These are phyloP conservation scores for Cercospora sesami DNA, from an alignment of 2,329 filamentous ascomycete species.

Conservation along the genomic window DNA sequence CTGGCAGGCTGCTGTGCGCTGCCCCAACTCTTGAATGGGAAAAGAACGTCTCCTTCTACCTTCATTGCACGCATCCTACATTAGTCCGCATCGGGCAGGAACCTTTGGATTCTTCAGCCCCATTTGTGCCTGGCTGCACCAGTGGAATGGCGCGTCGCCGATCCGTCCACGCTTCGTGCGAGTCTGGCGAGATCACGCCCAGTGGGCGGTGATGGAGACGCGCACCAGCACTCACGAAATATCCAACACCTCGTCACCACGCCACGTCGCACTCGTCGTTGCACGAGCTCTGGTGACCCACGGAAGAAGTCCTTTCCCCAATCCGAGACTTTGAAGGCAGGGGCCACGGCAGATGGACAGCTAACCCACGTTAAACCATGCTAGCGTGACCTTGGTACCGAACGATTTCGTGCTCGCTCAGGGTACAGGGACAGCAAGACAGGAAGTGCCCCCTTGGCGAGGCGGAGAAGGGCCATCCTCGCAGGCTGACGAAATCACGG, in stretches of 20 bases:
- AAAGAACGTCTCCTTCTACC: background rate
- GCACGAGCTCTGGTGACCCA: background rate
- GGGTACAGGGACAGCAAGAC: background rate
- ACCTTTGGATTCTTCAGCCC: background rate
- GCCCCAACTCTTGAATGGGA: background rate
- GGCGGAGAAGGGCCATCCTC: background rate
- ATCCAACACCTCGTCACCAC: background rate
- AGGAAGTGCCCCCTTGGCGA: background rate
- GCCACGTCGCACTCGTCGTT: background rate
- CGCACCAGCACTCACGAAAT: background rate
- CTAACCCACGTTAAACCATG: background rate
- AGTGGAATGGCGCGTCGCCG: background rate
- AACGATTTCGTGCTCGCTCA: background rate
- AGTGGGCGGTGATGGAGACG: background rate
- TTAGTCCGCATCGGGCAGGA: background rate
- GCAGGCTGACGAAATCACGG: background rate
- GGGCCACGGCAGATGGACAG: background rate
- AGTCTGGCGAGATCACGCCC: background rate
- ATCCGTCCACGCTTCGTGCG: background rate
- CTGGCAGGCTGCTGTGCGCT: background rate
- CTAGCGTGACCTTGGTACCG: slow-evolving; percentile 1
- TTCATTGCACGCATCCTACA: background rate
- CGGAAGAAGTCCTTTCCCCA: background rate
- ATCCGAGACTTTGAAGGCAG: background rate
- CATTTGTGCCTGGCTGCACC: background rate